Conservation (phyloP, 169 alveolate species). For the Plasmodium inui region DNA sequence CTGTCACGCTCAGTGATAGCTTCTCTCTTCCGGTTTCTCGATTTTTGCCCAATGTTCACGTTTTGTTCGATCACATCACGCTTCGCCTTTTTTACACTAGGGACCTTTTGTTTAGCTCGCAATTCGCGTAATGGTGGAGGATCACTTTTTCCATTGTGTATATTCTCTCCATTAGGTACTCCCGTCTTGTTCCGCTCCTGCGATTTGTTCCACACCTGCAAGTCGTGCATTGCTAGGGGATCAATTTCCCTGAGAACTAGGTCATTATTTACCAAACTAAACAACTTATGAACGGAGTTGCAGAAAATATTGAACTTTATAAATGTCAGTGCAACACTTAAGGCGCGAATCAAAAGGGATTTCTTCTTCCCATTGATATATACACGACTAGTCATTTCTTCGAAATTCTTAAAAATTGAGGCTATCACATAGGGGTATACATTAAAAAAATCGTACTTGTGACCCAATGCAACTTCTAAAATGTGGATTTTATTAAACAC, state of each 20-base stretch:
- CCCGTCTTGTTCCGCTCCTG: background rate
- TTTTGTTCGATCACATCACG: background rate
- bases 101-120: background rate
- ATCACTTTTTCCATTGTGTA: background rate
- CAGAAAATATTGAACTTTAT: slow-evolving; percentile 50
- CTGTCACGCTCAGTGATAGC: background rate
- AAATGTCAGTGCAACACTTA: background rate
- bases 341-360: background rate
- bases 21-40: background rate
- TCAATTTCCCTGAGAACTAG: slow-evolving; percentile 10
- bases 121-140: background rate
- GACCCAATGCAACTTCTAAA: background rate
- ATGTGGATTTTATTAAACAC: slow-evolving; percentile 18
- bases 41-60: background rate
- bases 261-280: slow-evolving; percentile 4
- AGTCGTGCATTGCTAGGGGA: background rate
- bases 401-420: slow-evolving; percentile 12
- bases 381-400: background rate
- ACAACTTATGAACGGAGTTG: slow-evolving; percentile 31
- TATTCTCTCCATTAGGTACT: background rate
- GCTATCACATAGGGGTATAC: slow-evolving; percentile 34
- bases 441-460: slow-evolving; percentile 52
- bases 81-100: background rate
- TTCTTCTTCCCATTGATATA: background rate
- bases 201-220: background rate